Percentiles rank a stretch among this genome's conserved stretches.
Evolutionary conservation across 257 asterid species (phyloP).

Genomic region (Schizonepeta tenuifolia): DNA sequence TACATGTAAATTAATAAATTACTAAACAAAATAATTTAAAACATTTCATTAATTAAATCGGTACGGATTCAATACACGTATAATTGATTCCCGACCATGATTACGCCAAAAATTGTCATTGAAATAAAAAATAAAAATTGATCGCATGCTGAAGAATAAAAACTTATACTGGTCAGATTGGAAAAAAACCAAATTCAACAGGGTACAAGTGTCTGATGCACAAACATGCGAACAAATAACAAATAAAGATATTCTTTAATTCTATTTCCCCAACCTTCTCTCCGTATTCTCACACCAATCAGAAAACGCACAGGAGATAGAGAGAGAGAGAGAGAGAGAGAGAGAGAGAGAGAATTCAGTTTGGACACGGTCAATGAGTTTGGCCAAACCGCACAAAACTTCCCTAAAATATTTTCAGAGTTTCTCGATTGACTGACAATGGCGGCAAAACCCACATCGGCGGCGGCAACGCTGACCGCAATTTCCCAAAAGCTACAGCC

Average conservation of each 20-base stretch:
- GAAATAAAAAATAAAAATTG: neutral
- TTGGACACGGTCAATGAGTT: constrained; percentile 21
- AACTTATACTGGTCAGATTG: neutral
- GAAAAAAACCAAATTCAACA: constrained; percentile 1
- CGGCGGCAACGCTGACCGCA: constrained; percentile 27
- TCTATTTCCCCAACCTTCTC: constrained; percentile 15
- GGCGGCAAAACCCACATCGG: constrained; percentile 53
- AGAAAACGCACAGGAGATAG: neutral
- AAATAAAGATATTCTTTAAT: neutral
- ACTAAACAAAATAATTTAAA: too few species aligned
- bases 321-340: neutral
- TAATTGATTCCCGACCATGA: neutral
- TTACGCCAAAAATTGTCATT: neutral
- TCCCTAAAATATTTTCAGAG: constrained; percentile 19
- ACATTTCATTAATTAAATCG: neutral
- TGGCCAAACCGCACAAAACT: constrained; percentile 20
- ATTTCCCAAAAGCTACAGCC: constrained; percentile 40
- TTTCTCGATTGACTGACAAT: constrained; percentile 27
- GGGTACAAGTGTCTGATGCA: constrained; percentile 29
- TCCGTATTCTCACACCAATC: constrained; percentile 2
- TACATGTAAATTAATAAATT: too few species aligned
- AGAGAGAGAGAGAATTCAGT: neutral
- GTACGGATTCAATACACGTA: neutral
- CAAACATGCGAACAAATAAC: constrained; percentile 29
- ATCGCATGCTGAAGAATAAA: neutral